Percentiles rank a stretch among this genome's conserved stretches.
Evolutionary conservation across 192 early-diverging fungal genomes (phyloP).

Genomic region (Funneliformis geosporum): DNA sequence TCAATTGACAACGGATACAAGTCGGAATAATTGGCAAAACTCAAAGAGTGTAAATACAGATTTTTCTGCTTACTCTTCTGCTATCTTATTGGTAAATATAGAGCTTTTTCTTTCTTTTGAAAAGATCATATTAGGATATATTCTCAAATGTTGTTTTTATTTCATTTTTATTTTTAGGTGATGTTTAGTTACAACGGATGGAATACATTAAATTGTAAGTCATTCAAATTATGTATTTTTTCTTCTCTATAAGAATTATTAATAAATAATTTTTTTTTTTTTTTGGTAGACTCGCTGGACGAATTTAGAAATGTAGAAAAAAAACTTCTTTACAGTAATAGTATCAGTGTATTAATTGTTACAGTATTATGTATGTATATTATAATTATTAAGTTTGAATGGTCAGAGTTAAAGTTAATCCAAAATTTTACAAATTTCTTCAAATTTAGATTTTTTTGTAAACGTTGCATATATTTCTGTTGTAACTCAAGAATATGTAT

Average conservation of each 20-base stretch:
- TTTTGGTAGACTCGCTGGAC: not conserved
- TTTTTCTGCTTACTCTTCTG: not conserved
- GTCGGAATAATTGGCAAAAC: not conserved
- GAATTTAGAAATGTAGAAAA: not conserved
- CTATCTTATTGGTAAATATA: not conserved
- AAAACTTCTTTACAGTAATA: not conserved
- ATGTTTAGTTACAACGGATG: not conserved
- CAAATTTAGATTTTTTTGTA: not conserved
- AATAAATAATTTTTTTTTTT: not conserved
- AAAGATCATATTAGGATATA: too few relatives aligned
- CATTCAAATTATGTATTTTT: too few relatives aligned
- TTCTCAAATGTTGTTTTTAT: not conserved
- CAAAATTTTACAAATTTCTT: too few relatives aligned
- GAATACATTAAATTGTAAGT: not conserved
- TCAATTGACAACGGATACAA: not conserved
- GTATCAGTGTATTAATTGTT: not conserved
- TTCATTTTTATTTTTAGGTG: not conserved
- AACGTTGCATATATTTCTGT: not conserved
- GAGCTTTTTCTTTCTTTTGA: too few relatives aligned
- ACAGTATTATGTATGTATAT: not conserved
- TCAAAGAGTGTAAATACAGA: not conserved
- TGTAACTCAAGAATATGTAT: not conserved
- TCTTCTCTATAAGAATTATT: too few relatives aligned
- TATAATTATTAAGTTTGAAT: too few relatives aligned
- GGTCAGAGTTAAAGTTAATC: too few relatives aligned